Evolutionary conservation across 306 rosid species (phyloP), one percentile per base, ranked within the genome.

Genomic region (Biancaea sappan): DNA sequence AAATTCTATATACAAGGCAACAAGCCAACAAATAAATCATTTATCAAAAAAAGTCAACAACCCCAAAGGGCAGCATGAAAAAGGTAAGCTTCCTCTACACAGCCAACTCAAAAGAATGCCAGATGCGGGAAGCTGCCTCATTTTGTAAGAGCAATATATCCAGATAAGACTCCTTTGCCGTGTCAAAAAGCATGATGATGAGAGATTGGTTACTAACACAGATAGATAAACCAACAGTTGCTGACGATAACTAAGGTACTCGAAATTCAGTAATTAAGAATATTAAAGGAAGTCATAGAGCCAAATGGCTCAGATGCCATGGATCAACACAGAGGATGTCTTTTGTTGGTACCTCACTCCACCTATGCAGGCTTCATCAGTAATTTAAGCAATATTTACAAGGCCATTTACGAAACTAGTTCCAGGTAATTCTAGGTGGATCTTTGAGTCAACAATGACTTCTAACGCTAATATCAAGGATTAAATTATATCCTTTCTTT

Each of bases 1-100:
- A 74, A 89, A 88, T 78, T 94, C 99, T 94, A 86, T 54, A 50
- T 21, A 18, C 77, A 72, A 69, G 81, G 75, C 76, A 57, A 63
- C 46, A 40, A 35, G 44, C 38, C 51, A 86, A 65, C 28, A 50
- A 44, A 34, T 34, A 72, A 65, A 51, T 51, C 9, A 74, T 48
- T 51, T 31, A 28, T 72, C 50, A 71, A 76, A 53, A 14, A 19
- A 32, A 37, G 63, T 52, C 41, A 53, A 66, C 35, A 64, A 13
- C 7, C 29, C 58, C 54, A 64, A 71, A 65, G 43, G 22, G 65
- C 22, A 65, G 60, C 51, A 44, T 25, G 66, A 19, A 35, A 69
- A 26, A 32, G 40, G 44, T 7, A 71, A 37, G 57, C 26, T 63
- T 47, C 73, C 66, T 76, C 60, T 18, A 47, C 51, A 25, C 19